Base-by-base conservation (phyloP, 2,329 filamentous ascomycete species). In the Penicillium sp. region DNA sequence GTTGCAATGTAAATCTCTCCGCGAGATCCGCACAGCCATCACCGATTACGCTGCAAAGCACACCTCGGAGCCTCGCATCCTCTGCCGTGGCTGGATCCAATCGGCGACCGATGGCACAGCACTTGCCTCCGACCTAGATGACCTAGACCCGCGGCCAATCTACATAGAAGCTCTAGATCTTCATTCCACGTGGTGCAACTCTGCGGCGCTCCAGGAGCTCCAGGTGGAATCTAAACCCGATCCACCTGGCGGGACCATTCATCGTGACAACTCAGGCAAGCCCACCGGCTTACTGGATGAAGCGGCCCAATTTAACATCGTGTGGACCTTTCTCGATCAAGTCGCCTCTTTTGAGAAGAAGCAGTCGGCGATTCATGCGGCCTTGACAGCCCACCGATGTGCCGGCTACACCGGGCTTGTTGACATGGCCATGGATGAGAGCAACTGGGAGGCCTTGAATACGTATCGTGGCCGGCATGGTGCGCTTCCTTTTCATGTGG, bases 401-500 rank as follows among this genome's bases (percentile, higher is more conserved):
- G 72, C 72, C 0, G 78, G 78, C 4, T 78, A 76, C 49, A 80
- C 78, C 1, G 76, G 77, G 2, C 67, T 78, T 26, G 68, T 79
- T 12, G 78, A 80, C 37, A 80, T 80, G 78, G 78, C 78, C 17
- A 80, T 77, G 71, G 76, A 79, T 51, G 77, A 80, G 43, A 75
- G 73, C 39, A 68, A 69, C 1, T 80, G 78, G 77, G 70, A 70
- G 26, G 70, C 73, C 0, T 62, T 80, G 36, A 56, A 70, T 2
- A 59, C 66, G 6, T 58, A 78, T 4, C 68, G 65, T 9, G 54
- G 56, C n/a, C 56, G 62, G 1, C 68, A 55, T 34, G 43, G 67
- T 3, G 40, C 55, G 1, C 46, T 78, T 2, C 68, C 73, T 0
- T 59, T 80, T 10, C 69, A 76, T 6, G 59, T 80, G 4, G 75